Percentiles rank a stretch among this genome's conserved stretches.
Conservation (phyloP, 495 filamentous ascomycete species). For the Ascobolus immersus region DNA sequence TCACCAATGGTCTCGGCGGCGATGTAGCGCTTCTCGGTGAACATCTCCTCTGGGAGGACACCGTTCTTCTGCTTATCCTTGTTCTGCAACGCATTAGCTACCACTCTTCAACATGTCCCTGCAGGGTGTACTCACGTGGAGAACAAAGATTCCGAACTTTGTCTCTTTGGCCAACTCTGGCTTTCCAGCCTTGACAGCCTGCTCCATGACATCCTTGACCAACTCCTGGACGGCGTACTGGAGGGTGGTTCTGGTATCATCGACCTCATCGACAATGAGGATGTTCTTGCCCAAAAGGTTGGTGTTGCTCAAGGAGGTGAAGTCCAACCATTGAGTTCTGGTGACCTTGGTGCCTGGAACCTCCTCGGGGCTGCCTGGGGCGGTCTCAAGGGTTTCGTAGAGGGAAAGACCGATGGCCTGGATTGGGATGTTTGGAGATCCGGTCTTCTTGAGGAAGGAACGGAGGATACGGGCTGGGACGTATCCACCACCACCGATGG, state of each 20-base stretch:
- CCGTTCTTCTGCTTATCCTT: conserved; percentile 95
- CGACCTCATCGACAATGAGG: conserved; percentile 94
- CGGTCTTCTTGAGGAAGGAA: conserved; percentile 82
- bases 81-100: conserved; percentile 30
- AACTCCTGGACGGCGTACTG: conserved; percentile 92
- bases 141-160: conserved; percentile 73
- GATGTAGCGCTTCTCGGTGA: conserved; percentile 47
- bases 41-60: conserved; percentile 52
- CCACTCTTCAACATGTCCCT: not conserved
- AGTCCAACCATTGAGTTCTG: conserved; percentile 92
- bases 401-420: conserved; percentile 96
- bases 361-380: conserved; percentile 27
- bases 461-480: conserved; percentile 85
- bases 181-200: conserved; percentile 41
- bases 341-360: conserved; percentile 73
- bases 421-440: conserved; percentile 86
- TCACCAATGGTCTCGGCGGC: conserved; percentile 71
- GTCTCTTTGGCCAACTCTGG: conserved; percentile 45
- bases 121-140: conserved; percentile 45
- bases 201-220: conserved; percentile 79
- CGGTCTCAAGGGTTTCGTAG: conserved; percentile 55
- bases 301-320: conserved; percentile 64
- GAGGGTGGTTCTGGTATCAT: conserved; percentile 89
- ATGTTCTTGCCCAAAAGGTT: conserved; percentile 86
- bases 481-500: conserved; percentile 93